Evolutionary conservation across 805 yeast genomes (phyloP).

Genomic region (Saccharomycopsis lassenensis): DNA sequence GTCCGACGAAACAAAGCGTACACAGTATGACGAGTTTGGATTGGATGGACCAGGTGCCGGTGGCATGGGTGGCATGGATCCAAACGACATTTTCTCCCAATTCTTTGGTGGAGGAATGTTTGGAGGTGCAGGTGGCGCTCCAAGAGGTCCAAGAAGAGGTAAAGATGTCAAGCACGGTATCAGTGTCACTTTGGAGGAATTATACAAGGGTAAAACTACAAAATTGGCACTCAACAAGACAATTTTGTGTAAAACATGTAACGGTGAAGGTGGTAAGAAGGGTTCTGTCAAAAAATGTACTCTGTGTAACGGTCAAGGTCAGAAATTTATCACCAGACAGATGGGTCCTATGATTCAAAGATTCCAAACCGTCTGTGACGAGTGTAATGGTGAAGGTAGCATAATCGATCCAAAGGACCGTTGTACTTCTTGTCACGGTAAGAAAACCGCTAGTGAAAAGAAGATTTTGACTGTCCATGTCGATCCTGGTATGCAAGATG

Average conservation of each 20-base stretch:
- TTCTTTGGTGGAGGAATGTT: slow-evolving; percentile 55
- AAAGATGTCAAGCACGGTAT: slow-evolving; percentile 86
- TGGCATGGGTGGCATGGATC: slow-evolving; percentile 55
- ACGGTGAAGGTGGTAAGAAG: slow-evolving; percentile 93
- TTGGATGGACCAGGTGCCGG: slow-evolving; percentile 82
- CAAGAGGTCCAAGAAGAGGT: slow-evolving; percentile 80
- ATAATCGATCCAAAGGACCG: slow-evolving; percentile 77
- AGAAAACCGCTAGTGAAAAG: slow-evolving; percentile 77
- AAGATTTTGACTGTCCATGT: slow-evolving; percentile 89
- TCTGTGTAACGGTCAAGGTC: slow-evolving; percentile 85
- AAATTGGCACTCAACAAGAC: slow-evolving; percentile 93
- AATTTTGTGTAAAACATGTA: slow-evolving; percentile 75
- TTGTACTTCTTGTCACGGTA: slow-evolving; percentile 81
- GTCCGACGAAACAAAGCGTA: slow-evolving; percentile 81
- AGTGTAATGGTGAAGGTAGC: slow-evolving; percentile 88
- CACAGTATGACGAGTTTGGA: slow-evolving; percentile 80
- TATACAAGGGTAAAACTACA: slow-evolving; percentile 87
- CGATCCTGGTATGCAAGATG: slow-evolving; percentile 95
- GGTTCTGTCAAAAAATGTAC: slow-evolving; percentile 82
- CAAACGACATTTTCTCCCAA: slow-evolving; percentile 68
- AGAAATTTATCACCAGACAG: slow-evolving; percentile 86
- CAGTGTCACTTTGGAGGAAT: slow-evolving; percentile 79
- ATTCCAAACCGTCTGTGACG: slow-evolving; percentile 90
- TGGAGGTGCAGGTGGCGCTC: slow-evolving; percentile 49
- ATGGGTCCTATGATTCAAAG: slow-evolving; percentile 99